Percentiles rank a stretch among this genome's conserved stretches.
phyloP scores from a whole-genome alignment of 768 basidiomycete species.

The Lactarius tabidus region DNA sequence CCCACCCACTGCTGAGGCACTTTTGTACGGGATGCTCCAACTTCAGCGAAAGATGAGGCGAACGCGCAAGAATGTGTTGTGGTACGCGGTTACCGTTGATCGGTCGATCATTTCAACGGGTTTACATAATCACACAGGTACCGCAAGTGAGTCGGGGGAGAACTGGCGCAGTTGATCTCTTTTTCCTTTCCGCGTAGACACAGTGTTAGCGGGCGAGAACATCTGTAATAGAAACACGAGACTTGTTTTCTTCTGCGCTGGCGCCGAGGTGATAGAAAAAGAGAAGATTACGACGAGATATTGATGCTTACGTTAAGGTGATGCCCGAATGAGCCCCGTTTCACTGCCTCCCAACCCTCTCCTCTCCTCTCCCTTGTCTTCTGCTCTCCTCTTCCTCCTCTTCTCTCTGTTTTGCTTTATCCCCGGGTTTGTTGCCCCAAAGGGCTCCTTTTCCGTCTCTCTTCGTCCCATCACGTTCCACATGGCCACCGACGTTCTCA shows the following conservation, averaged over 20 bases:
- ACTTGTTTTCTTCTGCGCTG: not conserved
- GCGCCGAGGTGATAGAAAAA: not conserved
- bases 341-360: conserved; percentile 2
- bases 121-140: conserved; percentile 32
- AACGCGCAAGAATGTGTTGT: conserved; percentile 80
- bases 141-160: conserved; percentile 43
- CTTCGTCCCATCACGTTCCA: not conserved
- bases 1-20: conserved; percentile 92
- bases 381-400: not conserved
- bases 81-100: conserved; percentile 45
- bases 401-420: not conserved
- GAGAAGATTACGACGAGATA: not conserved
- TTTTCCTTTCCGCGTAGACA: not conserved
- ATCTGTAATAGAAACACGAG: not conserved
- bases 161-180: not conserved
- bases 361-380: not conserved
- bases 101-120: not conserved
- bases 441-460: not conserved
- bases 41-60: conserved; percentile 94
- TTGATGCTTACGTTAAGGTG: conserved; percentile 4
- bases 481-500: conserved; percentile 32
- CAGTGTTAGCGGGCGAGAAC: not conserved
- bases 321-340: not conserved
- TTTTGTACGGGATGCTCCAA: conserved; percentile 95
- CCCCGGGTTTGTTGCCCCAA: not conserved